These are phyloP conservation scores for Gillenia trifoliata DNA, from an alignment of 306 rosid genomes.

Conservation along the genomic window DNA sequence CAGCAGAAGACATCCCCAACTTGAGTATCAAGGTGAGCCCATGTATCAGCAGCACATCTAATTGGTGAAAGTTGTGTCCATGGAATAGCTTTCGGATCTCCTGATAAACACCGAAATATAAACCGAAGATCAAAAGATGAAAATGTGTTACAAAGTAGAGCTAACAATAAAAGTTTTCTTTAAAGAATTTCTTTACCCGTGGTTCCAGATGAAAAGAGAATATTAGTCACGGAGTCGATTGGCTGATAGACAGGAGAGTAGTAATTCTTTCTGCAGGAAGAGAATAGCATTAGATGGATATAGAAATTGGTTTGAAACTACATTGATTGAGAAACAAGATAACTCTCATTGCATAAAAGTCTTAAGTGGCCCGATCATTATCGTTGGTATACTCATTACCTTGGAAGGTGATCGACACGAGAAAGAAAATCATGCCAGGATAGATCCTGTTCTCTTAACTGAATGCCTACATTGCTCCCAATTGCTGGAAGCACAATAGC, in stretches of 20 bases:
- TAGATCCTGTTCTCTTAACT: conserved; percentile 54
- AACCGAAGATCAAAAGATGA: conserved; percentile 13
- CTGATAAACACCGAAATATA: conserved; percentile 32
- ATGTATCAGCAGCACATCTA: conserved; percentile 65
- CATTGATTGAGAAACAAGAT: background rate
- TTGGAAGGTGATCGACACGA: conserved; percentile 20
- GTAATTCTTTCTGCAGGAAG: conserved; percentile 48
- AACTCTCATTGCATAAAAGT: background rate
- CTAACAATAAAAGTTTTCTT: conserved; percentile 1
- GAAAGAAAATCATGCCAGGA: conserved; percentile 77
- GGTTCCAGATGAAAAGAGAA: conserved; percentile 96
- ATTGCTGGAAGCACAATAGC: conserved; percentile 71
- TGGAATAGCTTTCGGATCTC: conserved; percentile 94
- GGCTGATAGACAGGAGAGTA: conserved; percentile 60
- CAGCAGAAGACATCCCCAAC: conserved; percentile 69
- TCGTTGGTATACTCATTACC: conserved; percentile 33
- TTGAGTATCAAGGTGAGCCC: conserved; percentile 61
- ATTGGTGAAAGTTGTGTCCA: conserved; percentile 93
- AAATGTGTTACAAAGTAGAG: background rate
- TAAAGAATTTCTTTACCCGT: conserved; percentile 48
- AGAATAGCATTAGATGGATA: background rate
- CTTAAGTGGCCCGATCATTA: background rate
- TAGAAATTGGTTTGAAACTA: background rate
- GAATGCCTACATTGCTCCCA: conserved; percentile 48
- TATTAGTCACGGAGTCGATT: conserved; percentile 59